Conservation (phyloP, 352 stramenopile species). For the Phytophthora boehmeriae region DNA sequence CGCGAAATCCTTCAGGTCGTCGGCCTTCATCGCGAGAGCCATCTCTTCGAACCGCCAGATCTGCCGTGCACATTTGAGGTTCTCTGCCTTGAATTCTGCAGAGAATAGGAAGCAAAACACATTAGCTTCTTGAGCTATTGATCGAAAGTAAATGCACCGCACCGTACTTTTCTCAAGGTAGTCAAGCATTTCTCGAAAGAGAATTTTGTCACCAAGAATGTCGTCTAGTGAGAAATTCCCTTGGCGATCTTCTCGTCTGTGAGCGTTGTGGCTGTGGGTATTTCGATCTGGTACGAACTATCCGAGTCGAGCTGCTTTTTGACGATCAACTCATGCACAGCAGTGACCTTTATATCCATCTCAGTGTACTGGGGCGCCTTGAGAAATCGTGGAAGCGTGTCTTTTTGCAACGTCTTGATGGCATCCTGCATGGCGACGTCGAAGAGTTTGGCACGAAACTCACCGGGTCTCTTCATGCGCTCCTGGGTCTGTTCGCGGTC, state of each 20-base stretch:
- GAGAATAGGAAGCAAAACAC: constrained; percentile 3
- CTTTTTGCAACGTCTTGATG: constrained; percentile 85
- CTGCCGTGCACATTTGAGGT: constrained; percentile 83
- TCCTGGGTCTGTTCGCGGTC: constrained; percentile 83
- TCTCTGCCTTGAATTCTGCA: constrained; percentile 85
- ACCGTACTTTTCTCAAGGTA: constrained; percentile 86
- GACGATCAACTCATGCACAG: constrained; percentile 62
- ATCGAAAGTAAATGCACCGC: not conserved
- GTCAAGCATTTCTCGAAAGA: constrained; percentile 85
- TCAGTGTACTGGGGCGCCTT: constrained; percentile 82
- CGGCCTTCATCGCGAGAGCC: constrained; percentile 62
- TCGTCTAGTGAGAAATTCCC: constrained; percentile 76
- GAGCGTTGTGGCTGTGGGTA: constrained; percentile 57
- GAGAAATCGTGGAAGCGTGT: constrained; percentile 81
- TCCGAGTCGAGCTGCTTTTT: constrained; percentile 73
- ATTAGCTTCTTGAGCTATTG: no score
- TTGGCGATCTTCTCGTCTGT: constrained; percentile 66
- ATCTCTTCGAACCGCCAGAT: constrained; percentile 84
- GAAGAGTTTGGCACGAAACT: constrained; percentile 82
- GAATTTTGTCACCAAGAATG: constrained; percentile 81
- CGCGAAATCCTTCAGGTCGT: constrained; percentile 83
- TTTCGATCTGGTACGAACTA: constrained; percentile 70
- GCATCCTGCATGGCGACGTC: constrained; percentile 83
- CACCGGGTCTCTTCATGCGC: constrained; percentile 80
- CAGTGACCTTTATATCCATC: constrained; percentile 63